Conservation (phyloP, 495 filamentous ascomycete genomes). For the Aspergillus sclerotioniger region DNA sequence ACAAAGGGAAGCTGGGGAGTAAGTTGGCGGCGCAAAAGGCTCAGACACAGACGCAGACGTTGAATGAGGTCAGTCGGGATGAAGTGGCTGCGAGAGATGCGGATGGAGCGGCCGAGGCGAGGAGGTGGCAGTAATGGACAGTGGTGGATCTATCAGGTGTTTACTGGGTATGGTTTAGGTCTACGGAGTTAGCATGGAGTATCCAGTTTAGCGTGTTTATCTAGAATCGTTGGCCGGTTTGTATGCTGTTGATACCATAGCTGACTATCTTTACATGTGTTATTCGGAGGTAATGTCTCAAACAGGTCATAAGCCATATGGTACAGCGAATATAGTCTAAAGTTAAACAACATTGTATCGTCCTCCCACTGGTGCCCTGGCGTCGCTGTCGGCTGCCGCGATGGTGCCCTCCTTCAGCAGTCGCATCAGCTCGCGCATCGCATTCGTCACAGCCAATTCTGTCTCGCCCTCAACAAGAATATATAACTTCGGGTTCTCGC, state of each 20-base stretch:
- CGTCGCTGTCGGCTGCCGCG: constrained; percentile 82
- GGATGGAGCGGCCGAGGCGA: constrained; percentile 49
- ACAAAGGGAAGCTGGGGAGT: constrained; percentile 55
- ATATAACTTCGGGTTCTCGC: constrained; percentile 84
- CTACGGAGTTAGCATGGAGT: neutral
- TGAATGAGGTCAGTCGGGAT: constrained; percentile 53
- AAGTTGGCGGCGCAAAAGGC: constrained; percentile 66
- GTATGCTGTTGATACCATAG: neutral
- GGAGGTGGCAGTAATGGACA: constrained; percentile 55
- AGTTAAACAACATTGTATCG: constrained; percentile 90
- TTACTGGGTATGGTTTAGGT: no score
- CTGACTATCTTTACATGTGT: neutral
- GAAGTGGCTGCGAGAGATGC: constrained; percentile 58
- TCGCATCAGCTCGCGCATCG: constrained; percentile 86
- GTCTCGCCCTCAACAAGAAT: constrained; percentile 98
- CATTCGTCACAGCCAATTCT: constrained; percentile 84
- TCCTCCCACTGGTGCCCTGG: constrained; percentile 73
- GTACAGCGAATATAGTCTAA: constrained; percentile 34
- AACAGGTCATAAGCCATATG: constrained; percentile 9
- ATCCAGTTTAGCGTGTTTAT: neutral
- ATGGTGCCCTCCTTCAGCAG: constrained; percentile 90
- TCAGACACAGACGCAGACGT: constrained; percentile 58
- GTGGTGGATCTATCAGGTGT: no score
- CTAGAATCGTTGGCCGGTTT: neutral
- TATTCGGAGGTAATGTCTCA: neutral